Base-by-base conservation (phyloP, 2,329 filamentous ascomycete genomes). In the Calonectria multiphialidica region DNA sequence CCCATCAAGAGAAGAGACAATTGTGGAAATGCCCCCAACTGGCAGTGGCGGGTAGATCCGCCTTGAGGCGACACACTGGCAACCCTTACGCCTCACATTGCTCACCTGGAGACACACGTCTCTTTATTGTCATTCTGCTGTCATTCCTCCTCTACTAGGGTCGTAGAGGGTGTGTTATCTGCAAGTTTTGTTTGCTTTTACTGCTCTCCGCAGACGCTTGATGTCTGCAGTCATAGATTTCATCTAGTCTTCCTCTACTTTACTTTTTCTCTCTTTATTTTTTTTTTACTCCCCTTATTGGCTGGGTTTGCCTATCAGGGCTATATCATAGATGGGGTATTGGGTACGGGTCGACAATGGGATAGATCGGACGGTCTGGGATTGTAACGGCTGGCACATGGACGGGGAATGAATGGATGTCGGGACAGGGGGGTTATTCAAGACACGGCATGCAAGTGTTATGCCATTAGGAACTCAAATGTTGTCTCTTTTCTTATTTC, bases 31-130 rank as follows among this genome's bases (percentile, higher is more conserved):
- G 37, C 42, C 59, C 65, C 77, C 72, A 78, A 78, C 75, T 75
- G 44, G 50, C 70, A 69, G 74, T 72, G 75, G 74, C 77, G 77
- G 77, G 76, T 79, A 79, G 77, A 79, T 79, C 77, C 77, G 77
- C 67, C 59, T 50, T 74, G 72, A 70, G 57, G 64, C 72, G 75
- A 37, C 53, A 63, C 62, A 49, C 15, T 25, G 63, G 47, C 35
- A 50, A 59, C 69, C 69, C 75, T 49, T 47, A 66, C 53, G 21
- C 53, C 21, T 59, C 40, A 40, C 53, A 25, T 40, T 59, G 53
- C 35, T 59, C 73, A 76, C 76, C 65, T 65, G 73, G 76, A 40
- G 57, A 72, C 67, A 50, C 68, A 57, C 28, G 63, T 61, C 53
- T 71, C 42, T 59, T 25, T 67, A 65, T 72, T 70, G 74, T 77